Evolutionary conservation across 2,329 filamentous ascomycete genomes (phyloP).

Genomic region (Trichoderma sp.): DNA sequence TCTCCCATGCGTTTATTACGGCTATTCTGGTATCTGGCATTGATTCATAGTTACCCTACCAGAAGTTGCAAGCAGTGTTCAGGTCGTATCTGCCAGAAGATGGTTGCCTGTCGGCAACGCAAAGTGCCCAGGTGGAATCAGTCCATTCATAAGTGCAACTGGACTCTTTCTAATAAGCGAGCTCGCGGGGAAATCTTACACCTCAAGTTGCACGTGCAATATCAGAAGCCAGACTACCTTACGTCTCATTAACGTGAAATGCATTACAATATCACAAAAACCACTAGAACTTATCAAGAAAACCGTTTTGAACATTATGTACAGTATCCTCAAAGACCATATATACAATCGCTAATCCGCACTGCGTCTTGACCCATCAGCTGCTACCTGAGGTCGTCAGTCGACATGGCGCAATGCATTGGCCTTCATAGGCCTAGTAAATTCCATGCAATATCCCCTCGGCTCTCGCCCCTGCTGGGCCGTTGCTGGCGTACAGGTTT

Average conservation of each 20-base stretch:
- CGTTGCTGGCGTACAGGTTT: background rate
- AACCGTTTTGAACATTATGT: background rate
- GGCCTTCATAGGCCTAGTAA: conserved; percentile 11
- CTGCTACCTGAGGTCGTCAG: background rate
- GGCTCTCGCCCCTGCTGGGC: background rate
- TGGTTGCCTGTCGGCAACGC: no score
- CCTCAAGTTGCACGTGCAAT: no score
- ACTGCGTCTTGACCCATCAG: background rate
- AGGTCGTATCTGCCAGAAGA: no score
- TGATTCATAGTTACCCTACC: background rate
- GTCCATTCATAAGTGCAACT: no score
- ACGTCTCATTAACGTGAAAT: no score
- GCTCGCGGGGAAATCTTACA: no score
- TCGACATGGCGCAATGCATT: background rate
- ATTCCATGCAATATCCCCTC: background rate
- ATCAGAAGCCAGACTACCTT: no score
- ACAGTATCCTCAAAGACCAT: background rate
- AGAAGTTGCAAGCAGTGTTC: no score
- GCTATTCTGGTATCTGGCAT: background rate
- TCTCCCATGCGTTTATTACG: conserved; percentile 2
- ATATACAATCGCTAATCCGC: conserved; percentile 16
- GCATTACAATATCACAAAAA: no score
- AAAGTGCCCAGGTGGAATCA: no score
- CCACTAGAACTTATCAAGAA: no score
- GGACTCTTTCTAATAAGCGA: no score